Base-by-base conservation (phyloP, 768 basidiomycete genomes). In the Dentipellis fragilis region DNA sequence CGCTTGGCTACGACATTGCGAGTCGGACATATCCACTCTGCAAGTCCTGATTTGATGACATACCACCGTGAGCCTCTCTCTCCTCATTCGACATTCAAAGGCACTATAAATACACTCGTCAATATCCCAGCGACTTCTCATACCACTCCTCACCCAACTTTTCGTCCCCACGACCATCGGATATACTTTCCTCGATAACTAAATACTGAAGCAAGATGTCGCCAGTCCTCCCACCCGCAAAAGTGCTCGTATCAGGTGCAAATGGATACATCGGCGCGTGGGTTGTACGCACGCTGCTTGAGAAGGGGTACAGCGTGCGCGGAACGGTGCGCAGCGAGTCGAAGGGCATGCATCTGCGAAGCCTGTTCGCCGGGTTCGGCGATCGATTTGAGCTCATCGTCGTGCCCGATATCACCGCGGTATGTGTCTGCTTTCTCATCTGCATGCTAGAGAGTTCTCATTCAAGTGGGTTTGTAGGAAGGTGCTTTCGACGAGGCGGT, bases 371-470 rank as follows among this genome's bases (percentile, higher is more conserved):
- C 48, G 59, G 63, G 6, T 64, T 68, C 23, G 71, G 71, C 3
- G 67, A 67, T 51, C 64, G 57, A 29, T 73, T 77, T 54, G 71
- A 73, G 48, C 68, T 73, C 58, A 72, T 72, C 9, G 65, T 79
- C 39, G 76, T 79, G 7, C 68, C 72, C 48, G 78, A 81, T 57
- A 75, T 80, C 59, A 72, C 68, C 16, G 61, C 68, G 62, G 75
- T 74, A 42, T 65, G 54, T 22, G 8, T 6, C 9, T 11, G n/a
- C 4, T 19, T 19, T 36, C 39, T n/a, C 4, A 23, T 37, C n/a
- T n/a, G 34, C 6, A 2, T 23, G 34, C 19, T 19, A n/a, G 12
- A 19, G 40, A 42, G 40, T 42, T n/a, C 42, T 9, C 11, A 19
- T 45, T 8, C n/a, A 0, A 45, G 10, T 2, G 19, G 14, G 12